Percentiles rank a stretch among this genome's conserved stretches.
Evolutionary conservation across 129 eudicot species (phyloP).

Genomic region (Helianthus annuus): DNA sequence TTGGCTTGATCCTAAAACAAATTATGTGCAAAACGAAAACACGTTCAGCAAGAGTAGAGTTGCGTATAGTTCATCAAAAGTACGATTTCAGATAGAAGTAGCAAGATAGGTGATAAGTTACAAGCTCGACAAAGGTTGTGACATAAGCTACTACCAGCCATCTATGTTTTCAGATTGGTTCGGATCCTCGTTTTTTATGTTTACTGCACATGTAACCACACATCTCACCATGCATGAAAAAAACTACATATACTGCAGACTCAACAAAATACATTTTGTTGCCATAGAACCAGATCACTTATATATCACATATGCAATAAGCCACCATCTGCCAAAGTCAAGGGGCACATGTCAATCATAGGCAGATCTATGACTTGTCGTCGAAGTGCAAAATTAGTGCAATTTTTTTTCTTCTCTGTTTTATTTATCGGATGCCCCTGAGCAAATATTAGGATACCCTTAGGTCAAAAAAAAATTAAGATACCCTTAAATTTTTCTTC

Average conservation of each 20-base stretch:
- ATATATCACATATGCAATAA: not conserved
- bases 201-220: conserved; percentile 9
- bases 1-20: conserved; percentile 69
- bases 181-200: conserved; percentile 1
- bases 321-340: conserved; percentile 1
- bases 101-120: not conserved
- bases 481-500: too few relatives aligned
- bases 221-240: not conserved
- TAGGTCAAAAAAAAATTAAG: too few relatives aligned
- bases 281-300: conserved; percentile 13
- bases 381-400: too few relatives aligned
- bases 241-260: conserved; percentile 5
- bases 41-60: too few relatives aligned
- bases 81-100: not conserved
- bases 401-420: too few relatives aligned
- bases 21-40: conserved; percentile 18
- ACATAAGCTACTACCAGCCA: not conserved
- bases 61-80: too few relatives aligned
- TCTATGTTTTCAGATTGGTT: conserved; percentile 8
- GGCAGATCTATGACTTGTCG: too few relatives aligned
- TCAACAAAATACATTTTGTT: not conserved
- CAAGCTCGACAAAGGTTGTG: conserved; percentile 1
- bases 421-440: too few relatives aligned
- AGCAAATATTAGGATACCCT: too few relatives aligned
- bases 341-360: not conserved